phyloP scores from a whole-genome alignment of 2,329 filamentous ascomycete species.

The Aspergillus piperis region DNA sequence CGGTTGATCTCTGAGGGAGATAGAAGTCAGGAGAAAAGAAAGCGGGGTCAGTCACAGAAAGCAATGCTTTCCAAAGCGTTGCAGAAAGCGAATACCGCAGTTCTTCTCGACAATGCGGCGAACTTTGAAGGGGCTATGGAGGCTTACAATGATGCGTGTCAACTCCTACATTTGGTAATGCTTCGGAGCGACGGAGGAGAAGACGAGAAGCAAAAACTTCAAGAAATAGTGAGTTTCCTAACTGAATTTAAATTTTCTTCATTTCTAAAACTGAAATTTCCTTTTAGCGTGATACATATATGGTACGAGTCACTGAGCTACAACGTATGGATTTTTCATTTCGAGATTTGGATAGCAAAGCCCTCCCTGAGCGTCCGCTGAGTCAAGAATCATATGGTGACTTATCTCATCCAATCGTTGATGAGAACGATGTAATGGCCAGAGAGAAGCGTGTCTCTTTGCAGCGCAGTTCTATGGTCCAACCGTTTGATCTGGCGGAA shows the following conservation, averaged over 20 bases:
- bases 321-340: constrained; percentile 64
- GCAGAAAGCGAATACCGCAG: constrained; percentile 93
- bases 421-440: constrained; percentile 43
- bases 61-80: constrained; percentile 94
- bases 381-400: constrained; percentile 59
- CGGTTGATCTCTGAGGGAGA: constrained; percentile 28
- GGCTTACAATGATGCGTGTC: constrained; percentile 88
- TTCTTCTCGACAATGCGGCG: constrained; percentile 92
- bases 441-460: constrained; percentile 58
- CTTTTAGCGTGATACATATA: constrained; percentile 79
- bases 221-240: constrained; percentile 75
- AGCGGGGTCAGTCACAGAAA: constrained; percentile 72
- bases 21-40: constrained; percentile 34
- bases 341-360: constrained; percentile 63
- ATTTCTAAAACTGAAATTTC: constrained; percentile 14
- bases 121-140: constrained; percentile 90
- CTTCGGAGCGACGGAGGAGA: constrained; percentile 79
- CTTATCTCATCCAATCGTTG: constrained; percentile 35
- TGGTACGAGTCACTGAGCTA: constrained; percentile 83
- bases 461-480: constrained; percentile 47
- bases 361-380: constrained; percentile 69
- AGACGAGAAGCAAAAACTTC: constrained; percentile 78
- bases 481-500: constrained; percentile 28
- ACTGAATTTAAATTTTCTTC: constrained; percentile 10
- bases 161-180: constrained; percentile 84